Evolutionary conservation across 1,284 basidiomycete species (phyloP), one percentile per base, ranked within the genome.

Genomic region (Sanguinoderma infundibulare): DNA sequence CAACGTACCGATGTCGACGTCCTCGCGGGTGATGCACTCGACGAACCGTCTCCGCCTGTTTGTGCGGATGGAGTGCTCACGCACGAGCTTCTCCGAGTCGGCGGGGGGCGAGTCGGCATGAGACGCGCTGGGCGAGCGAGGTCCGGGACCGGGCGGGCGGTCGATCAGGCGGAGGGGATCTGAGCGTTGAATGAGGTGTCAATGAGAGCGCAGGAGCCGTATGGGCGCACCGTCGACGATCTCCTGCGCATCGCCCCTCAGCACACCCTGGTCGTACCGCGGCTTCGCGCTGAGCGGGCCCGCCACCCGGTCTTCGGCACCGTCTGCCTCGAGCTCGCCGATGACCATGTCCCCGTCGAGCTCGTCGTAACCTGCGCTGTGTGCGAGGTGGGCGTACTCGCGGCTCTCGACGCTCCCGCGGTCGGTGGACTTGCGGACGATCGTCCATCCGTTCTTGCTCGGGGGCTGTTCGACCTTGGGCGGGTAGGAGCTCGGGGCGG

Each of bases 401-500:
- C 69, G 68, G 35, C 64, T 67, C 28, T 72, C 70, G 34, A 60
- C 35, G 55, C 70, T 73, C 61, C 73, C 68, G 62, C 70, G 71
- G 64, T 79, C 77, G 54, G 71, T 71, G 9, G 77, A 75, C 65
- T 79, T 88, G 61, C 83, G 83, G 64, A 92, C 87, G 71, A 91
- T 87, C 26, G 89, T 92, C 92, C 89, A 92, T 34, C 87, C 89
- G 69, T 85, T 83, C 77, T 82, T 86, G 60, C 69, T 60, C n/a
- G n/a, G n/a, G 59, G 73, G 72, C 55, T 68, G 76, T 57, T 87
- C 85, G 30, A 75, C 69, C 56, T 35, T 51, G 61, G 88, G 81
- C 30, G 89, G 87, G 74, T 92, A 93, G 10, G 91, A 94, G 74
- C 88, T 87, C 22, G 91, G 92, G 5, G 86, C 86, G 66, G 81